These are phyloP conservation scores for Clitopilus hobsonii DNA, from an alignment of 768 basidiomycete genomes.

Conservation along the genomic window DNA sequence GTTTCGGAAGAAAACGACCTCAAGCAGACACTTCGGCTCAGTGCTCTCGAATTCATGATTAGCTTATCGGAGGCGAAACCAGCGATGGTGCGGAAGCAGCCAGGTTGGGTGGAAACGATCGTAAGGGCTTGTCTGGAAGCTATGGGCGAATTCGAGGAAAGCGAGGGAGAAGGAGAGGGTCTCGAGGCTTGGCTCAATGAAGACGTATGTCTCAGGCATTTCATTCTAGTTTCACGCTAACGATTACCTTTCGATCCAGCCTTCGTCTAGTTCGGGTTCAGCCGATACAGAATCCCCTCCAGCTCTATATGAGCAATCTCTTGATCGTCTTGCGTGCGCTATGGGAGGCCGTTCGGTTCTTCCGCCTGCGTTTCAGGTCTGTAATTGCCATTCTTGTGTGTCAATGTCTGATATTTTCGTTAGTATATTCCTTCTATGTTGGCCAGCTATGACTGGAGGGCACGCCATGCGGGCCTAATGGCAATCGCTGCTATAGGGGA, in stretches of 20 bases:
- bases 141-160: slow-evolving; percentile 74
- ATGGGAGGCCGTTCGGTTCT: slow-evolving; percentile 72
- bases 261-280: slow-evolving; percentile 56
- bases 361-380: slow-evolving; percentile 69
- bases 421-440: slow-evolving; percentile 80
- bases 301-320: slow-evolving; percentile 74
- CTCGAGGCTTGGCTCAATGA: slow-evolving; percentile 63
- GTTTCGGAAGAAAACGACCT: slow-evolving; percentile 56
- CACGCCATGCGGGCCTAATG: slow-evolving; percentile 82
- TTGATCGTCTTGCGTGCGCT: slow-evolving; percentile 79
- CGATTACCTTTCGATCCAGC: slow-evolving; percentile 30
- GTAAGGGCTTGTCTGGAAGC: slow-evolving; percentile 79
- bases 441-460: slow-evolving; percentile 77
- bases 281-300: slow-evolving; percentile 60
- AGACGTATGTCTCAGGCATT: slow-evolving; percentile 50
- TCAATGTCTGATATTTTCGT: not conserved
- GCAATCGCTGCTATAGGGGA: slow-evolving; percentile 84
- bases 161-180: slow-evolving; percentile 27
- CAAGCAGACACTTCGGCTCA: slow-evolving; percentile 61
- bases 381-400: not conserved
- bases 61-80: slow-evolving; percentile 73
- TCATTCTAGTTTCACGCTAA: slow-evolving; percentile 1
- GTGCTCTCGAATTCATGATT: slow-evolving; percentile 81
- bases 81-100: slow-evolving; percentile 59
- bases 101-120: slow-evolving; percentile 66